Evolutionary conservation across 768 basidiomycete species (phyloP).

Genomic region (Dacryopinax primogenitus): DNA sequence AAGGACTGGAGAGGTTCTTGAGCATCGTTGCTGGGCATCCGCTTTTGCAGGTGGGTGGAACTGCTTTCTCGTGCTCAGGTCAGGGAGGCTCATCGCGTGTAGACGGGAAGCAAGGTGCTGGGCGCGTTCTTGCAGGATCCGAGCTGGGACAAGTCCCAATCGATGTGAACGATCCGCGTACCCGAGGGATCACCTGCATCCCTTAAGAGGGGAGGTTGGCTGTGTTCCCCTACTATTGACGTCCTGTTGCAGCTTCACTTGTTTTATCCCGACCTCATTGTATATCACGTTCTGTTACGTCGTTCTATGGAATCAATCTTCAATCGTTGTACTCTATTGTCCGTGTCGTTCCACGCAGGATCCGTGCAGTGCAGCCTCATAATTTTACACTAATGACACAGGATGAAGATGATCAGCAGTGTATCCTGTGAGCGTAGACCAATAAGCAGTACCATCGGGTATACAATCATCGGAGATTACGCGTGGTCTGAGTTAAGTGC

Average conservation of each 20-base stretch:
- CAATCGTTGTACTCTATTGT: not conserved
- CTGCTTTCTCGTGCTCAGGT: not conserved
- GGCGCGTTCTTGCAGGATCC: conserved; percentile 93
- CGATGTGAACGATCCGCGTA: conserved; percentile 38
- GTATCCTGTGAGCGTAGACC: too few species aligned
- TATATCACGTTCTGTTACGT: too few species aligned
- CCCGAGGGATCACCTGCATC: not conserved
- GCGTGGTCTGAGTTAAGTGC: too few species aligned
- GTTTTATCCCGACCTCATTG: too few species aligned
- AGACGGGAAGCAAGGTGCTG: conserved; percentile 96
- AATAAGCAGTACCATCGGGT: too few species aligned
- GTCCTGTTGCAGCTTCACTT: too few species aligned
- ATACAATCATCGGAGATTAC: too few species aligned
- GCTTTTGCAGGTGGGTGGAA: conserved; percentile 62
- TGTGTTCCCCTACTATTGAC: too few species aligned
- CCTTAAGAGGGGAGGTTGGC: too few species aligned
- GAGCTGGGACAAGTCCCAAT: conserved; percentile 72
- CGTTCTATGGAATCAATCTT: too few species aligned
- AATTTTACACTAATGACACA: too few species aligned
- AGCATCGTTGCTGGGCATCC: conserved; percentile 97
- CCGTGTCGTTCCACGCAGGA: not conserved
- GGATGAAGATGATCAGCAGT: too few species aligned
- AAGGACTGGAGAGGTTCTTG: conserved; percentile 88
- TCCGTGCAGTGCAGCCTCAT: not conserved
- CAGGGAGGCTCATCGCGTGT: not conserved